Evolutionary conservation across 768 basidiomycete genomes (phyloP).

Genomic region (Hygrocybe punicea): DNA sequence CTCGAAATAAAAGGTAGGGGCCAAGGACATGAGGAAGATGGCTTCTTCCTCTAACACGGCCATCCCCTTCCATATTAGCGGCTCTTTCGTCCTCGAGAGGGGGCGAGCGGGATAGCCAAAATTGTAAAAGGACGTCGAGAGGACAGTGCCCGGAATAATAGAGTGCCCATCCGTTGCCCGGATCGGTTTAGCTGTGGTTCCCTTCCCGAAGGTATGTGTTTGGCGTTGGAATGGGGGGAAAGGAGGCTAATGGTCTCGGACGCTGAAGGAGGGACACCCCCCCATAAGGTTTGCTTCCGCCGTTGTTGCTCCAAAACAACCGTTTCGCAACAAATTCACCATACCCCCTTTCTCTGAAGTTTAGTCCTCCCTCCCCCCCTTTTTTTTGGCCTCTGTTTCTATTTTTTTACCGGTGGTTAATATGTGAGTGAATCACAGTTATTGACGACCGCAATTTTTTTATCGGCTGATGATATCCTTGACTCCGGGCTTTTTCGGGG

Average conservation of each 20-base stretch:
- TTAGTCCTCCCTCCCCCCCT: not conserved
- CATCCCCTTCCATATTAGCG: conserved; percentile 17
- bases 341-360: not conserved
- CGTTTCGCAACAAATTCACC: not conserved
- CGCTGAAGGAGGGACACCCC: conserved; percentile 7
- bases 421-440: too few relatives aligned
- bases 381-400: not conserved
- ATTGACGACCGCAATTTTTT: too few relatives aligned
- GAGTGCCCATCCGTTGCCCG: conserved; percentile 19
- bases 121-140: conserved; percentile 19
- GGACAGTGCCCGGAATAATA: conserved; percentile 17
- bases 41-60: conserved; percentile 31
- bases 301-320: not conserved
- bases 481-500: too few relatives aligned
- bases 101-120: conserved; percentile 14
- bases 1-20: conserved; percentile 44
- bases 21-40: conserved; percentile 52
- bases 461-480: too few relatives aligned
- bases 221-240: too few relatives aligned
- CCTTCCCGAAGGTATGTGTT: too few relatives aligned
- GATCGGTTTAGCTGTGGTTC: too few relatives aligned
- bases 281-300: conserved; percentile 42
- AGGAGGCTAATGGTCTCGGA: too few relatives aligned
- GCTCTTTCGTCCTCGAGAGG: not conserved
- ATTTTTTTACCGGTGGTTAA: not conserved